Percentiles rank a stretch among this genome's conserved stretches.
phyloP scores from a whole-genome alignment of 1,139 yeast genomes.

The Candida dubliniensis region DNA sequence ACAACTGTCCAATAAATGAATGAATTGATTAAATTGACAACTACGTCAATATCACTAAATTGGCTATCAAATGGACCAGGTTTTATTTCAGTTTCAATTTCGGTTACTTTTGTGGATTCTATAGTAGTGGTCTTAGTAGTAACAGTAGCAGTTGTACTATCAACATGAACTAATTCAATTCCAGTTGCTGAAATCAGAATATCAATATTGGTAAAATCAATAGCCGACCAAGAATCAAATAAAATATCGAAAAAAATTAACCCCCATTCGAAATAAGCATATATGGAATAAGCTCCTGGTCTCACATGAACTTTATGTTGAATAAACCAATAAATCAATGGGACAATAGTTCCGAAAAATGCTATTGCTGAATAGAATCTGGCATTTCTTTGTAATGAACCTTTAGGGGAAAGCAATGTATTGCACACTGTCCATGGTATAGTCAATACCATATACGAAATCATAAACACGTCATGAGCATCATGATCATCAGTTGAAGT shows the following conservation, averaged over 20 bases:
- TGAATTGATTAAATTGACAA: constrained; percentile 54
- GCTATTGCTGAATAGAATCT: constrained; percentile 56
- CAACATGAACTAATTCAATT: constrained; percentile 12
- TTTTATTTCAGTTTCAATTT: constrained; percentile 37
- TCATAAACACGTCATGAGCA: constrained; percentile 95
- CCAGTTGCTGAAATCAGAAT: constrained; percentile 34
- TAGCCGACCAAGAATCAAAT: constrained; percentile 77
- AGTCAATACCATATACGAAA: constrained; percentile 80
- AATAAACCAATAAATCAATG: constrained; percentile 84
- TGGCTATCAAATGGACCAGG: constrained; percentile 17
- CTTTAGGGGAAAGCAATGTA: constrained; percentile 52
- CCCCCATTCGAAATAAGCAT: constrained; percentile 95
- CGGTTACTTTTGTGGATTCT: constrained; percentile 31
- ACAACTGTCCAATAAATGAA: constrained; percentile 81
- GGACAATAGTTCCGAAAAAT: constrained; percentile 73
- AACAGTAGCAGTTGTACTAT: constrained; percentile 1
- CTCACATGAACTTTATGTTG: constrained; percentile 87
- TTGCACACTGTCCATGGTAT: constrained; percentile 85
- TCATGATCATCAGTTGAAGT: constrained; percentile 97
- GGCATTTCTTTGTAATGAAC: constrained; percentile 43
- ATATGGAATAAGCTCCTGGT: constrained; percentile 93
- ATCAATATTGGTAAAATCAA: constrained; percentile 64
- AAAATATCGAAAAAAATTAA: constrained; percentile 78
- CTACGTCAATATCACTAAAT: constrained; percentile 41
- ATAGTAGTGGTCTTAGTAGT: background rate